These are phyloP conservation scores for Vitis riparia DNA, from an alignment of 164 flowering plant genomes.

Conservation along the genomic window DNA sequence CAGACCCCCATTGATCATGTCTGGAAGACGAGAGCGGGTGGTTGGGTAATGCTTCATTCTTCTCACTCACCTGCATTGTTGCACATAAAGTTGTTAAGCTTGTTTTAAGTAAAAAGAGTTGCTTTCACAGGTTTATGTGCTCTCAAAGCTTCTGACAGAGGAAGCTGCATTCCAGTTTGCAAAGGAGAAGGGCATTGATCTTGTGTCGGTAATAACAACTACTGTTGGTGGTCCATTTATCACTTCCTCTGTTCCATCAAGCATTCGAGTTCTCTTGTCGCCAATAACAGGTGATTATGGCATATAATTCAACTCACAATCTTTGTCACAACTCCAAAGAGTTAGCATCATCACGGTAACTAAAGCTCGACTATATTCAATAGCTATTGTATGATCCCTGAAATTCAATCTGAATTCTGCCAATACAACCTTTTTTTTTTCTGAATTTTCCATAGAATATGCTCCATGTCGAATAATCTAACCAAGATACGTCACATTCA, in stretches of 20 bases:
- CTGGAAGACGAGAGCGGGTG: conserved; percentile 47
- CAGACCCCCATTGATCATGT: conserved; percentile 42
- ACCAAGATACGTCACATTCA: too few species aligned
- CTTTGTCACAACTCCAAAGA: too few species aligned
- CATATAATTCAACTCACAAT: too few species aligned
- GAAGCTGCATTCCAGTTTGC: conserved; percentile 68
- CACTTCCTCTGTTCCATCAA: conserved; percentile 57
- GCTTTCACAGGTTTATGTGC: conserved; percentile 51
- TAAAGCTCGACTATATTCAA: too few species aligned
- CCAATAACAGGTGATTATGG: conserved; percentile 56
- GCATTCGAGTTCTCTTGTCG: conserved; percentile 65
- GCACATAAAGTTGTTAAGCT: background rate
- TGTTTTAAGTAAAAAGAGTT: background rate
- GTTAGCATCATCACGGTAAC: too few species aligned
- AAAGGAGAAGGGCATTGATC: conserved; percentile 54
- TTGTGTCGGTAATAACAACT: conserved; percentile 60
- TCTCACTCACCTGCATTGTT: background rate
- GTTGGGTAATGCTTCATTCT: conserved; percentile 53
- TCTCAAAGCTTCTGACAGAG: conserved; percentile 69
- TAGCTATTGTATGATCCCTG: too few species aligned
- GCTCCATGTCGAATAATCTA: too few species aligned
- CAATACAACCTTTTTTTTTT: too few species aligned
- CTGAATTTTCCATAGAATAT: too few species aligned
- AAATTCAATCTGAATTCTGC: too few species aligned
- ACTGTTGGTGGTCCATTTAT: conserved; percentile 76